Evolutionary conservation across 257 asterid species (phyloP).

Genomic region (Jacaranda mimosifolia): DNA sequence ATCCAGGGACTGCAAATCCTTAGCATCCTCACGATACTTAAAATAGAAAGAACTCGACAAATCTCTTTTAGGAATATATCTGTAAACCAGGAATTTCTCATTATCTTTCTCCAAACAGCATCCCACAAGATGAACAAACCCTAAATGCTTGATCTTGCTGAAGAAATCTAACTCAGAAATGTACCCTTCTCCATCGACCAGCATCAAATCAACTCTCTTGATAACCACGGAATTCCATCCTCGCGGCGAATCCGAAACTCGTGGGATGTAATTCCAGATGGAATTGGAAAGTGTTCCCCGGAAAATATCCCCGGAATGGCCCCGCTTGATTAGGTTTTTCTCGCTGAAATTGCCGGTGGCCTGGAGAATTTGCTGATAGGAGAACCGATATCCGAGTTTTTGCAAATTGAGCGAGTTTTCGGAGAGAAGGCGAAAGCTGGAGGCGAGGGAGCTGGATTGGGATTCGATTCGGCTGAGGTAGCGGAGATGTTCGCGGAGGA

Average conservation of each 20-base stretch:
- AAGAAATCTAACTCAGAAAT: constrained; percentile 72
- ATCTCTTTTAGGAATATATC: constrained; percentile 85
- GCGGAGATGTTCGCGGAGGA: no score
- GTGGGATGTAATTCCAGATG: no score
- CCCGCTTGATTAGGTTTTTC: constrained; percentile 70
- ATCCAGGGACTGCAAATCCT: constrained; percentile 81
- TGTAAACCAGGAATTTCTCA: constrained; percentile 82
- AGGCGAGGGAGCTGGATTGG: no score
- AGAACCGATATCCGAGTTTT: no score
- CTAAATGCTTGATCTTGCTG: constrained; percentile 73
- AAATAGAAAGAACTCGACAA: constrained; percentile 75
- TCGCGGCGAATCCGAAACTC: constrained; percentile 36
- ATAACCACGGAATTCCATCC: constrained; percentile 79
- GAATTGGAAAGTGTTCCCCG: constrained; percentile 52
- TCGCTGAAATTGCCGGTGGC: constrained; percentile 73
- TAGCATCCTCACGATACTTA: constrained; percentile 66
- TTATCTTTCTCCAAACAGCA: constrained; percentile 90
- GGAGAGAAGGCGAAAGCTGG: background rate
- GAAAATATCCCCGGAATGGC: constrained; percentile 87
- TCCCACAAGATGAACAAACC: constrained; percentile 87
- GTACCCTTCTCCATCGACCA: constrained; percentile 69
- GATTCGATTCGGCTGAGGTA: no score
- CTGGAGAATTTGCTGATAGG: constrained; percentile 77
- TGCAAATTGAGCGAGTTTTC: background rate
- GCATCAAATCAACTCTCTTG: constrained; percentile 62